Conservation (phyloP, 2,329 filamentous ascomycete genomes). For the Epichloe amarillans region DNA sequence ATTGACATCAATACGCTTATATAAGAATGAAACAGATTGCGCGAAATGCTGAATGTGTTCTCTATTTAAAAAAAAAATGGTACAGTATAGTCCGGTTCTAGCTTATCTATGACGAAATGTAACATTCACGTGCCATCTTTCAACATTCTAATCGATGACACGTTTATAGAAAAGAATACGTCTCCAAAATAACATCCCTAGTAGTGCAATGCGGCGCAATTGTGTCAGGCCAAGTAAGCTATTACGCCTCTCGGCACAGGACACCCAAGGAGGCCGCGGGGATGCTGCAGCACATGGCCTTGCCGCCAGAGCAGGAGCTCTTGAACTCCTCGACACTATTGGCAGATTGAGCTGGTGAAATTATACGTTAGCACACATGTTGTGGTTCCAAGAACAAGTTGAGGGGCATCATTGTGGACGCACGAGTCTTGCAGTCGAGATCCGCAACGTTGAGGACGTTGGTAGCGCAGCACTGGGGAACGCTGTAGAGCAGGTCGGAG, state of each 20-base stretch:
- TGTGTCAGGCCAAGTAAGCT: background rate
- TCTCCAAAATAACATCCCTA: background rate
- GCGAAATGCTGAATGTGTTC: background rate
- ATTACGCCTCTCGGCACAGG: background rate
- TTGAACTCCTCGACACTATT: constrained; percentile 2
- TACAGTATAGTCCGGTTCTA: background rate
- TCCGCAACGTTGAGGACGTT: constrained; percentile 3
- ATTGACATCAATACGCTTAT: too few relatives aligned
- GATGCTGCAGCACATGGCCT: constrained; percentile 5
- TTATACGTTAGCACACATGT: background rate
- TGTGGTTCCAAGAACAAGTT: background rate
- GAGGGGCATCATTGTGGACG: background rate
- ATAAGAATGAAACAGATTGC: background rate
- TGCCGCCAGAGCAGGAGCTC: background rate
- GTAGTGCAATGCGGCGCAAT: too few relatives aligned
- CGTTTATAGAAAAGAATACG: background rate
- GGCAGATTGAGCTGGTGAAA: background rate
- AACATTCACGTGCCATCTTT: background rate
- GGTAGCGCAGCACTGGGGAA: constrained; percentile 5
- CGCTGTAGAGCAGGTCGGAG: constrained; percentile 1
- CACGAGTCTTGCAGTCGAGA: constrained; percentile 6
- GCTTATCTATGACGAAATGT: background rate
- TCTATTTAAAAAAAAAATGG: background rate
- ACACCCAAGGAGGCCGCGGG: constrained; percentile 3
- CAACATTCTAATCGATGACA: background rate